Conservation (phyloP, 352 stramenopile genomes). For the Phytophthora pluvialis region DNA sequence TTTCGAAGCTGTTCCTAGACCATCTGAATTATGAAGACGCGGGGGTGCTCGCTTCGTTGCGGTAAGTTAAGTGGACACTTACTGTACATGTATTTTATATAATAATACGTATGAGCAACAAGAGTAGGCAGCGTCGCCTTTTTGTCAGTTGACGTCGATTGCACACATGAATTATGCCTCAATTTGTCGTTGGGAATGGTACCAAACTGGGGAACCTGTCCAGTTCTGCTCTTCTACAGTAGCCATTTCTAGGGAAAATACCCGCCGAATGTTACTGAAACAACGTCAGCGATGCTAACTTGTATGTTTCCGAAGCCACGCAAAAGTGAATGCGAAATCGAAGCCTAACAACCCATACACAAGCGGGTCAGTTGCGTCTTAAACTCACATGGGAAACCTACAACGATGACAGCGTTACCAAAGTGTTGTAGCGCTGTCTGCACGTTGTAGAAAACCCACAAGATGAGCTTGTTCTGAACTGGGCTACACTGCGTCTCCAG, state of each 20-base stretch:
- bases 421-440: constrained; percentile 38
- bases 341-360: neutral
- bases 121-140: too few species aligned
- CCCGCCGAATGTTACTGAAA: too few species aligned
- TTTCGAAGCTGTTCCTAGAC: constrained; percentile 4
- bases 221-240: too few species aligned
- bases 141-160: too few species aligned
- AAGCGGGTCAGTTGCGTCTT: neutral
- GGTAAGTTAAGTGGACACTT: too few species aligned
- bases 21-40: constrained; percentile 13
- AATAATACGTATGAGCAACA: too few species aligned
- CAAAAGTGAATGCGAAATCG: constrained; percentile 20
- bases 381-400: neutral
- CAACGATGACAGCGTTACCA: constrained; percentile 1
- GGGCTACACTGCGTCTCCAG: constrained; percentile 34
- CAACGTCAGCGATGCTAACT: neutral
- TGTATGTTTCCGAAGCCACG: constrained; percentile 12
- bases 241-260: too few species aligned
- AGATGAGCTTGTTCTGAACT: constrained; percentile 39
- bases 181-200: too few species aligned
- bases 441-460: constrained; percentile 1
- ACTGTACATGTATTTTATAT: too few species aligned
- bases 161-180: too few species aligned
- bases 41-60: too few species aligned
- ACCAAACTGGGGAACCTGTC: too few species aligned